Percentiles rank a stretch among this genome's conserved stretches.
Conservation (phyloP, 371 early-diverging fungal genomes). For the Entomophthora muscae region DNA sequence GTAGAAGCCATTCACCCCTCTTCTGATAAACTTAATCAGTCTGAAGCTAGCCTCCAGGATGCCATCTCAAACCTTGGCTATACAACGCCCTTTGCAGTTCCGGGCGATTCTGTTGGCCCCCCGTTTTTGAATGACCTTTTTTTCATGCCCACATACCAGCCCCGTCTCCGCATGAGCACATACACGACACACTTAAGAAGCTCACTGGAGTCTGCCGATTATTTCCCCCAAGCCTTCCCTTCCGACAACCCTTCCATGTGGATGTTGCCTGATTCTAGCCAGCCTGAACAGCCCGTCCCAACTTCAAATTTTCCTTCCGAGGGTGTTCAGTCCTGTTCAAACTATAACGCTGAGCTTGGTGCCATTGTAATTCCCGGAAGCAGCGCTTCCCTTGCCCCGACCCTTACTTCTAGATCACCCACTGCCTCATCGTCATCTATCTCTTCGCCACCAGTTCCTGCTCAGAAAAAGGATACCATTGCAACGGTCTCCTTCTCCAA, state of each 20-base stretch:
- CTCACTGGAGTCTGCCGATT: background rate
- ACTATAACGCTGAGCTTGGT: background rate
- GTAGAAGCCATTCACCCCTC: background rate
- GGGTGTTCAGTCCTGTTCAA: background rate
- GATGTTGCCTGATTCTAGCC: background rate
- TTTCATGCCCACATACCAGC: slow-evolving; percentile 11
- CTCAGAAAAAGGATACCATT: background rate
- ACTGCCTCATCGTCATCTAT: background rate
- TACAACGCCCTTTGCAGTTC: background rate
- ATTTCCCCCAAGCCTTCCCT: background rate
- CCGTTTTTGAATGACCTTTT: background rate
- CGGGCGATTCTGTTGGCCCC: background rate
- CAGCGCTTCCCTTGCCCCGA: background rate
- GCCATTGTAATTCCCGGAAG: background rate
- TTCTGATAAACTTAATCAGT: background rate
- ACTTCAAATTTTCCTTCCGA: background rate
- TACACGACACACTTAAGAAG: slow-evolving; percentile 5
- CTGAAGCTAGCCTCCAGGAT: background rate
- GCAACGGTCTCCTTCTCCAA: background rate
- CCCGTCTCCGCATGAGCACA: slow-evolving; percentile 6
- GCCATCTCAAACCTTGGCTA: background rate
- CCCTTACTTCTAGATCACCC: background rate
- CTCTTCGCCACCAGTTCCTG: background rate
- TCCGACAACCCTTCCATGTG: background rate
- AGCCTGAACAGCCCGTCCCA: background rate